These are phyloP conservation scores for Fusarium ambrosium DNA, from an alignment of 2,329 filamentous ascomycete species.

Conservation along the genomic window DNA sequence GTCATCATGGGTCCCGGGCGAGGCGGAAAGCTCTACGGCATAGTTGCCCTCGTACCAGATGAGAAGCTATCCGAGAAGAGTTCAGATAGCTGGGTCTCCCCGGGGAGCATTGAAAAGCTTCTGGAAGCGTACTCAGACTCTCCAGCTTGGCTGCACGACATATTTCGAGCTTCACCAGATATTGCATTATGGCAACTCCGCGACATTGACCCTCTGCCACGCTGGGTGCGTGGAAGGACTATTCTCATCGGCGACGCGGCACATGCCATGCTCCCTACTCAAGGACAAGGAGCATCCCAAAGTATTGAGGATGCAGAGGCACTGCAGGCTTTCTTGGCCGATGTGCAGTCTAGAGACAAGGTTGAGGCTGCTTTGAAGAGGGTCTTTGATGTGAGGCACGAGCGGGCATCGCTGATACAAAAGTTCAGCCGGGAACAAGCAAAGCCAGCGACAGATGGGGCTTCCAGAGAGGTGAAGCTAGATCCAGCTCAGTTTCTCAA, in stretches of 20 bases:
- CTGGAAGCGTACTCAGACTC: constrained; percentile 26
- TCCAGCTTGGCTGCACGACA: neutral
- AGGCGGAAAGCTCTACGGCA: constrained; percentile 35
- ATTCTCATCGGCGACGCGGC: constrained; percentile 27
- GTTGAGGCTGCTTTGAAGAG: constrained; percentile 15
- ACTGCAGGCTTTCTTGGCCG: constrained; percentile 2
- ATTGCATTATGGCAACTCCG: neutral
- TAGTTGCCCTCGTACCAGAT: constrained; percentile 38
- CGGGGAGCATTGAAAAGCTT: constrained; percentile 37
- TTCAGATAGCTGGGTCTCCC: constrained; percentile 40
- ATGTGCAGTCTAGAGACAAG: neutral
- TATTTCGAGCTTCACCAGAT: neutral
- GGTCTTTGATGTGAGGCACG: constrained; percentile 23
- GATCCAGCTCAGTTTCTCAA: constrained; percentile 41
- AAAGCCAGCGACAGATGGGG: constrained; percentile 32
- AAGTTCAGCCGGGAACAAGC: constrained; percentile 42
- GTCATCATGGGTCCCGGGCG: constrained; percentile 42
- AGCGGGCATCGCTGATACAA: constrained; percentile 34
- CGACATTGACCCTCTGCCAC: neutral
- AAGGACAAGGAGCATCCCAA: constrained; percentile 28
- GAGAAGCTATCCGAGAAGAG: constrained; percentile 34
- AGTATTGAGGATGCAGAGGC: constrained; percentile 28
- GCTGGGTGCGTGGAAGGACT: neutral
- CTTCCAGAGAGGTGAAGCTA: constrained; percentile 31
- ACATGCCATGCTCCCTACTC: constrained; percentile 28